Evolutionary conservation across 495 filamentous ascomycete species (phyloP).

Genomic region (Astrocystis sublimbata): DNA sequence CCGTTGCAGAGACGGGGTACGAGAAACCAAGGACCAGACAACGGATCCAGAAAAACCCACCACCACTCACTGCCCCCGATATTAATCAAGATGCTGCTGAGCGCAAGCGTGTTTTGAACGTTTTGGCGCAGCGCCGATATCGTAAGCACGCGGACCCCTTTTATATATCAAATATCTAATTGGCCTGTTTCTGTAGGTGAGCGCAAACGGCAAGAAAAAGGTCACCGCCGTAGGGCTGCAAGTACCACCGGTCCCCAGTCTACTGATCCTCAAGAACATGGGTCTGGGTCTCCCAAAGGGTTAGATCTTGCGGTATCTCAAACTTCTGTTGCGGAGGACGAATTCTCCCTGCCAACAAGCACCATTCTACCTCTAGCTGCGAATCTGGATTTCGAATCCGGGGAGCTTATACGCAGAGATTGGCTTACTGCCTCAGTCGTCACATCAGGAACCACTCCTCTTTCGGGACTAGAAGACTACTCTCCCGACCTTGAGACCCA

Average conservation of each 20-base stretch:
- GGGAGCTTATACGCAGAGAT: neutral
- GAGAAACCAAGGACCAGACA: conserved; percentile 23
- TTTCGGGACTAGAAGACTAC: neutral
- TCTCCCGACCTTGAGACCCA: neutral
- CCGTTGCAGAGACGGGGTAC: neutral
- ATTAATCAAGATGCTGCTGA: conserved; percentile 44
- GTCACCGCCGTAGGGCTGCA: neutral
- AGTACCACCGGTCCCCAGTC: neutral
- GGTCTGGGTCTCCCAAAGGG: neutral
- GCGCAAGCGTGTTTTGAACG: conserved; percentile 51
- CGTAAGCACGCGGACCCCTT: conserved; percentile 31
- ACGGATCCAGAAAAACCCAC: conserved; percentile 27
- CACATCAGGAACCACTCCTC: neutral
- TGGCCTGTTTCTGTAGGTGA: conserved; percentile 28
- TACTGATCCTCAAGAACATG: neutral
- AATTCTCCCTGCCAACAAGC: neutral
- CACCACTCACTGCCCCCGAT: conserved; percentile 30
- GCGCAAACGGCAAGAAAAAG: conserved; percentile 25
- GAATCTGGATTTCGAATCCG: neutral
- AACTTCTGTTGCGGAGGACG: neutral
- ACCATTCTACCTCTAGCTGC: neutral
- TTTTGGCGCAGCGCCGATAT: conserved; percentile 53
- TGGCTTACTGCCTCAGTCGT: conserved; percentile 1
- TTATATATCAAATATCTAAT: neutral
- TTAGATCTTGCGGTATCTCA: neutral